These are phyloP conservation scores for Xylaria sp. DNA, from an alignment of 2,329 filamentous ascomycete genomes.

Conservation along the genomic window DNA sequence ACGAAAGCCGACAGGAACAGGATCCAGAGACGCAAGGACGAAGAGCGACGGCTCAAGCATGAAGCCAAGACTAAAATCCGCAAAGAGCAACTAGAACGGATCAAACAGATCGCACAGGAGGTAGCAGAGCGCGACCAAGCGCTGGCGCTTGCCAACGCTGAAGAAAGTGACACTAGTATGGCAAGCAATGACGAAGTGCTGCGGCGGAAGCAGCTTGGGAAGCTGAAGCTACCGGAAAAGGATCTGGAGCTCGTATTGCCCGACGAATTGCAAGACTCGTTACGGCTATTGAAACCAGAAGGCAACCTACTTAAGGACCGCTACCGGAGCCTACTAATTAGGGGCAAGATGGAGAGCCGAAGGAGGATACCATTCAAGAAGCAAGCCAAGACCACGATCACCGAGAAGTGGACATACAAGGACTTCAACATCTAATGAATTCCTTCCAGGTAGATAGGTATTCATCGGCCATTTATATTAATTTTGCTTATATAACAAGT, in stretches of 20 bases:
- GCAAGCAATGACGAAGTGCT: constrained; percentile 68
- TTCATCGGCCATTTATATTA: not conserved
- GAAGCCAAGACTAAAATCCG: constrained; percentile 79
- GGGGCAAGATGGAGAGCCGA: constrained; percentile 88
- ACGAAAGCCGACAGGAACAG: constrained; percentile 88
- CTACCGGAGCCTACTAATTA: constrained; percentile 87
- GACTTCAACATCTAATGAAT: constrained; percentile 75
- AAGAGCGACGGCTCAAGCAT: constrained; percentile 80
- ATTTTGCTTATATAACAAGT: constrained; percentile 4
- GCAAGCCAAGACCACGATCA: constrained; percentile 82
- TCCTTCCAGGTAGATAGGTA: not conserved
- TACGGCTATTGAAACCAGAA: constrained; percentile 88
- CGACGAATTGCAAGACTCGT: constrained; percentile 83
- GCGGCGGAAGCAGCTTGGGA: constrained; percentile 78
- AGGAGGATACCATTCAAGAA: constrained; percentile 82
- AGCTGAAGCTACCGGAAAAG: constrained; percentile 78
- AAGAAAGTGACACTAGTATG: constrained; percentile 62
- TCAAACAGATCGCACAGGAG: constrained; percentile 76
- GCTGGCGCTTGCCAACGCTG: constrained; percentile 56
- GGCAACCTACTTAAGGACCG: constrained; percentile 94
- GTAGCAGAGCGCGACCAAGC: constrained; percentile 67
- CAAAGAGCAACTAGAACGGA: constrained; percentile 75
- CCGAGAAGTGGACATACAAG: constrained; percentile 98
- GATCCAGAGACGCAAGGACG: constrained; percentile 87
- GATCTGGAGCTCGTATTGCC: constrained; percentile 83